A percentile compares a stretch with the other conserved stretches of the same genome.
These are phyloP conservation scores for Pseudonectria foliicola DNA, from an alignment of 2,329 filamentous ascomycete genomes.

Conservation along the genomic window DNA sequence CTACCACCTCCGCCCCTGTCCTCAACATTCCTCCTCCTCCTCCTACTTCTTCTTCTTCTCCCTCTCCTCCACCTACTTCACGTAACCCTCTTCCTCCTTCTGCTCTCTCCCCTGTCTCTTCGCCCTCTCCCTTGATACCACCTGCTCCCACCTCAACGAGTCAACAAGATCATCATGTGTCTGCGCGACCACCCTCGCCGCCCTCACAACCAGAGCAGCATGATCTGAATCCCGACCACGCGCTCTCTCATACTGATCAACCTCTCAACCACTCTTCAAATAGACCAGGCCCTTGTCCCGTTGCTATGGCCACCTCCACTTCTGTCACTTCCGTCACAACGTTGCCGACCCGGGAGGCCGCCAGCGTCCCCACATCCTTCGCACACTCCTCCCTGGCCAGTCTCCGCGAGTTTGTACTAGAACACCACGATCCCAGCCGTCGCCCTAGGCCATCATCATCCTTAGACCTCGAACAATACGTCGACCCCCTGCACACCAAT, in stretches of 20 bases:
- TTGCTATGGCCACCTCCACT: conserved; percentile 26
- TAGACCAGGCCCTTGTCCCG: conserved; percentile 15
- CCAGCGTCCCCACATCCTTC: conserved; percentile 26
- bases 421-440: conserved; percentile 25
- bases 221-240: conserved; percentile 7
- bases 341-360: conserved; percentile 21
- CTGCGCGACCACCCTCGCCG: conserved; percentile 1
- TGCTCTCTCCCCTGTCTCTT: conserved; percentile 7
- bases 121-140: conserved; percentile 25
- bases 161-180: conserved; percentile 1
- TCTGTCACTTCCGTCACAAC: conserved; percentile 25
- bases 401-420: conserved; percentile 31
- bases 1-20: conserved; percentile 8
- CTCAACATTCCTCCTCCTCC: conserved; percentile 5
- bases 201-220: conserved; percentile 5
- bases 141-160: conserved; percentile 10
- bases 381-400: conserved; percentile 24
- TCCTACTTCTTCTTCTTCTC: conserved; percentile 6
- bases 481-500: conserved; percentile 13
- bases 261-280: too few species aligned
- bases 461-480: conserved; percentile 28
- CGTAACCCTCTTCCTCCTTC: conserved; percentile 9
- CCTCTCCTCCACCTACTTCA: conserved; percentile 24
- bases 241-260: too few species aligned
- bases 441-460: conserved; percentile 26